phyloP scores from a whole-genome alignment of 495 filamentous ascomycete species.

The Aspergillus sclerotioniger region DNA sequence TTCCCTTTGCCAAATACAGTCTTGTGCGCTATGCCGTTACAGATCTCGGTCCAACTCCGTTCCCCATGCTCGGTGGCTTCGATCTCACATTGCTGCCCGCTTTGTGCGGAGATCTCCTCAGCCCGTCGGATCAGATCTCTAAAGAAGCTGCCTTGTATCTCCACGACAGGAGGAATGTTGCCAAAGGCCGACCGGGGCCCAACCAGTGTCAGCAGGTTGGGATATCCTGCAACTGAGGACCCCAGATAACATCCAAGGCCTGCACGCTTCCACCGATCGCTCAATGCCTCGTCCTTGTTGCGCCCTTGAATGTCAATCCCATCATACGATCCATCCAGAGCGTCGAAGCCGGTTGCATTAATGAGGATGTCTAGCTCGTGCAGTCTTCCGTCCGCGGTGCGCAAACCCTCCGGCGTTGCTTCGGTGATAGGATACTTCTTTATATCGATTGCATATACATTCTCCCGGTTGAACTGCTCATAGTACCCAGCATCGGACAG shows the following conservation, averaged over 20 bases:
- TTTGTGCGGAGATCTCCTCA: conserved; percentile 33
- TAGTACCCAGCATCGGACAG: conserved; percentile 30
- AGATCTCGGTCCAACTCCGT: conserved; percentile 40
- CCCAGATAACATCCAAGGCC: conserved; percentile 44
- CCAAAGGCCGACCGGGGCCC: conserved; percentile 43
- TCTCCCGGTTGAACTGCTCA: conserved; percentile 22
- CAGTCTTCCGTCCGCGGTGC: conserved; percentile 30
- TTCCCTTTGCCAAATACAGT: conserved; percentile 41
- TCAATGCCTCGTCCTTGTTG: conserved; percentile 27
- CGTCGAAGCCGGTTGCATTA: conserved; percentile 55
- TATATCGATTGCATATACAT: conserved; percentile 20
- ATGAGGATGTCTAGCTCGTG: conserved; percentile 49
- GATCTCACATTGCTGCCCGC: conserved; percentile 16
- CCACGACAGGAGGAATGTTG: conserved; percentile 45
- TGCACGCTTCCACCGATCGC: conserved; percentile 41
- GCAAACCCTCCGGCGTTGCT: conserved; percentile 45
- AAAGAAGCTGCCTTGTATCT: conserved; percentile 36
- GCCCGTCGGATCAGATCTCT: conserved; percentile 9
- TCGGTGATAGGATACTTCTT: conserved; percentile 34
- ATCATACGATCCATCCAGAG: conserved; percentile 42
- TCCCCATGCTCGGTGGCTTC: conserved; percentile 44
- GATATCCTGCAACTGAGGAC: conserved; percentile 34
- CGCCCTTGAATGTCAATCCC: conserved; percentile 27
- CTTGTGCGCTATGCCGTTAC: conserved; percentile 30
- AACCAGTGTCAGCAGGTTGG: conserved; percentile 35